A percentile compares a stretch with the other conserved stretches of the same genome.
Evolutionary conservation across 2,329 filamentous ascomycete species (phyloP).

Genomic region (Aureobasidium pullulans): DNA sequence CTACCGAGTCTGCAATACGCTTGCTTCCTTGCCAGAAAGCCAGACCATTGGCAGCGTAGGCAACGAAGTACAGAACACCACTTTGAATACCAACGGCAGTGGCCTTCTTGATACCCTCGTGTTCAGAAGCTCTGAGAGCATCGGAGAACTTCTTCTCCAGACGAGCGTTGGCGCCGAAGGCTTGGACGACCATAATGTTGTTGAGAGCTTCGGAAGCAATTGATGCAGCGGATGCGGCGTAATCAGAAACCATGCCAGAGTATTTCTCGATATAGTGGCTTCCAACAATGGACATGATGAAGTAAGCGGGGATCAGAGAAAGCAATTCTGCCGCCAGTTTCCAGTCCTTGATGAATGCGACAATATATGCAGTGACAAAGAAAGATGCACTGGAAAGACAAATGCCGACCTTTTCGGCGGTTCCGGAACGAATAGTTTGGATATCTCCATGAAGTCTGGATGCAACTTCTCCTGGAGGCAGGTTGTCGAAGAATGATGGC

Average conservation of each 20-base stretch:
- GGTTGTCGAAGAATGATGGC: constrained; percentile 55
- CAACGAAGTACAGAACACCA: constrained; percentile 59
- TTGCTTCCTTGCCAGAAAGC: constrained; percentile 62
- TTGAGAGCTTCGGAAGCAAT: constrained; percentile 57
- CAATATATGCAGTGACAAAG: constrained; percentile 59
- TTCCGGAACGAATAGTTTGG: constrained; percentile 58
- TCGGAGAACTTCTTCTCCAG: constrained; percentile 54
- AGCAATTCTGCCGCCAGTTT: constrained; percentile 57
- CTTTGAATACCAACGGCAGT: constrained; percentile 50
- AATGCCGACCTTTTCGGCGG: constrained; percentile 64
- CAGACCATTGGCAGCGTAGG: constrained; percentile 59
- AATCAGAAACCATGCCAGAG: constrained; percentile 42
- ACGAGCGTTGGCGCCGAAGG: constrained; percentile 52
- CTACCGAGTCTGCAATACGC: constrained; percentile 41
- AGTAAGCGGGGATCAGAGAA: constrained; percentile 55
- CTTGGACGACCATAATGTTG: constrained; percentile 55
- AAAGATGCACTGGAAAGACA: constrained; percentile 56
- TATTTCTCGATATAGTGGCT: constrained; percentile 50
- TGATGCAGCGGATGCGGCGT: constrained; percentile 51
- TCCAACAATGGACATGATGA: constrained; percentile 51
- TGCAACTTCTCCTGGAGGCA: constrained; percentile 56
- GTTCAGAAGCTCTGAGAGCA: constrained; percentile 44
- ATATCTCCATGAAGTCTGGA: constrained; percentile 60
- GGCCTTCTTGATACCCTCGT: constrained; percentile 52
- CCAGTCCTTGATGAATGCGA: constrained; percentile 59